Base-by-base conservation (phyloP, 345 rosid species). In the Adansonia digitata region DNA sequence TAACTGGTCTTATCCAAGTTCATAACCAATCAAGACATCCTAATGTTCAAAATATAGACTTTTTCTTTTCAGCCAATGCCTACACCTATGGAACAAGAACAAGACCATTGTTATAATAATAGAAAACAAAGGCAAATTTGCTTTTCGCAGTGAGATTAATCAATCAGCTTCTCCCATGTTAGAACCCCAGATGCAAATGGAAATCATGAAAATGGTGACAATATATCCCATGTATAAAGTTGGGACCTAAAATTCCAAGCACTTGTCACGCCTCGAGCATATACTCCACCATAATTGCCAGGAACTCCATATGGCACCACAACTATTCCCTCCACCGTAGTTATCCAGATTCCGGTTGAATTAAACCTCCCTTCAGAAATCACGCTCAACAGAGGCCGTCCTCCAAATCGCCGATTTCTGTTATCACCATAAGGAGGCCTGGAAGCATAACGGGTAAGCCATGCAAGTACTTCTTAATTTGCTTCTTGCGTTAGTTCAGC, bases 401-500 rank as follows among this genome's bases (percentile, higher is more conserved):
- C 97, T 26, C 97, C 95, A 62, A 90, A 81, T 26, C 97, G 92
- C 10, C 91, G 88, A 75, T 84, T 91, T 73, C 81, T 86, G 39
- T 60, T 29, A 29, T 43, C 97, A 89, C 35, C 78, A 83, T 70
- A 60, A 87, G 1, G 92, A 69, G 34, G 40, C 20, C 96, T 92
- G 6, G 94, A 81, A 46, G 98, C 93, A 74, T 84, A 94, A 8
- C 94, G 92, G 29, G 96, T 72, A 39, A 94, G 92, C 98, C 98
- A 94, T 37, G 81, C 87, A 66, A 96, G 98, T 60, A 94, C 98
- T 83, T 92, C 98, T 74, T 94, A 97, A 79, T 90, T 94, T 31
- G 98, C 80, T 85, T 94, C 98, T 82, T 89, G 92, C 98, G 92
- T 94, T 74, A 94, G 83, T 5, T 94, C 97, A 17, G 92, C 39